Base-by-base conservation (phyloP, 345 rosid species). In the Syzygium grande region DNA sequence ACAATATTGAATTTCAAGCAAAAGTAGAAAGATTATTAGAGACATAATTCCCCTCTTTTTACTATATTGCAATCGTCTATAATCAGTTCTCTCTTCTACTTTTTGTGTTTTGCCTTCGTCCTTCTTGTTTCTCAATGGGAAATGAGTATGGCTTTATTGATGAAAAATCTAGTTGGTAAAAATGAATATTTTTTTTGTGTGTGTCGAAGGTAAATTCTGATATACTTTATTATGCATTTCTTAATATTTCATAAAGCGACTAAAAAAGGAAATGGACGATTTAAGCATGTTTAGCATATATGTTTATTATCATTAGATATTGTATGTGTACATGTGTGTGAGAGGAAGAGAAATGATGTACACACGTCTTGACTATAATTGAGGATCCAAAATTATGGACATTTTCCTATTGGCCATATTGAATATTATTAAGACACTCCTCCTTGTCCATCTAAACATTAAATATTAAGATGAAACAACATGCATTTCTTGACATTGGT, bases 231-330 rank as follows among this genome's bases (percentile, higher is more conserved):
- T 68, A 34, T 68, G 46, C 25, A 68, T 34, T 68, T 68, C 46
- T 68, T 68, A 68, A 17, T 34, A 68, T 68, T 68, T 68, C 0
- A 0, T 0, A 17, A 34, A 23, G 46, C 7, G 25, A 38, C 46
- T 34, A 9, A 68, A 7, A 68, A 34, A 17, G 2, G 23, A 34
- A 0, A 2, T 1, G 2, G 79, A 30, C 1, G 13, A 34, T 34
- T 30, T 22, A 68, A 16, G 23, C 79, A 4, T 68, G 43, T 68
- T 10, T 7, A 65, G 8, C 12, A 3, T 30, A 30, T 9, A 17
- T 30, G 13, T 17, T 3, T 68, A 1, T 34, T 68, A 68, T 68
- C 11, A 34, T 4, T 17, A 17, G 13, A 61, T 61, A 61, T n/a
- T 68, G 46, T 17, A 19, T 2, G 3, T 30, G 43, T 65, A 34